Conservation (phyloP, 73 alveolate species). For the Blepharisma stoltei region DNA sequence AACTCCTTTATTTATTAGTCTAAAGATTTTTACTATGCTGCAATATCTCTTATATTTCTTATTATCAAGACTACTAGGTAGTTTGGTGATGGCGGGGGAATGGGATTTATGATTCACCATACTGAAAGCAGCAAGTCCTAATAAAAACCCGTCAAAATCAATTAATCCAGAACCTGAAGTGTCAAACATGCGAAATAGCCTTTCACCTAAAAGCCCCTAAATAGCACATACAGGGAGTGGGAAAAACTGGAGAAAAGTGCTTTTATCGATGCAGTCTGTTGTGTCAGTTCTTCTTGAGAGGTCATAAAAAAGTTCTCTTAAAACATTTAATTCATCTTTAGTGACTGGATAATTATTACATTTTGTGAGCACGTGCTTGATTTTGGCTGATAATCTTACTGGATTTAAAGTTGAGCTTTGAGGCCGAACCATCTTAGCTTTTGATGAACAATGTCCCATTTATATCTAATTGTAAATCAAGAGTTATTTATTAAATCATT, state of each 20-base stretch:
- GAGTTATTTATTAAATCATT: too few species aligned
- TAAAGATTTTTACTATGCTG: too few species aligned
- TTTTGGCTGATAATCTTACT: too few species aligned
- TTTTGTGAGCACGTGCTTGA: not conserved
- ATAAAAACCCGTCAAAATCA: conserved; percentile 23
- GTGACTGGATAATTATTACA: not conserved
- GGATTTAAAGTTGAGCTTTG: too few species aligned
- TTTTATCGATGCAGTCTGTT: not conserved
- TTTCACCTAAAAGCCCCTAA: conserved; percentile 26
- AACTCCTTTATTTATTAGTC: too few species aligned
- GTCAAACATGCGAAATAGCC: not conserved
- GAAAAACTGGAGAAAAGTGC: not conserved
- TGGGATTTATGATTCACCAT: too few species aligned
- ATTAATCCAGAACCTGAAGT: not conserved
- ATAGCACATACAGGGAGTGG: conserved; percentile 7
- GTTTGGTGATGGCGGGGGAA: too few species aligned
- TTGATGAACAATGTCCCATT: too few species aligned
- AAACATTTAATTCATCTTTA: not conserved
- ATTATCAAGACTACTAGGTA: too few species aligned
- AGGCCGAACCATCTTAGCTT: too few species aligned
- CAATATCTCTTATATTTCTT: too few species aligned
- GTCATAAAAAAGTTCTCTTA: conserved; percentile 11
- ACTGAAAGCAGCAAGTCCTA: not conserved
- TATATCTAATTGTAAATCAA: too few species aligned
- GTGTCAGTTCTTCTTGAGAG: not conserved